Evolutionary conservation across 495 filamentous ascomycete genomes (phyloP).

Genomic region (Penicillium dipodomyicola): DNA sequence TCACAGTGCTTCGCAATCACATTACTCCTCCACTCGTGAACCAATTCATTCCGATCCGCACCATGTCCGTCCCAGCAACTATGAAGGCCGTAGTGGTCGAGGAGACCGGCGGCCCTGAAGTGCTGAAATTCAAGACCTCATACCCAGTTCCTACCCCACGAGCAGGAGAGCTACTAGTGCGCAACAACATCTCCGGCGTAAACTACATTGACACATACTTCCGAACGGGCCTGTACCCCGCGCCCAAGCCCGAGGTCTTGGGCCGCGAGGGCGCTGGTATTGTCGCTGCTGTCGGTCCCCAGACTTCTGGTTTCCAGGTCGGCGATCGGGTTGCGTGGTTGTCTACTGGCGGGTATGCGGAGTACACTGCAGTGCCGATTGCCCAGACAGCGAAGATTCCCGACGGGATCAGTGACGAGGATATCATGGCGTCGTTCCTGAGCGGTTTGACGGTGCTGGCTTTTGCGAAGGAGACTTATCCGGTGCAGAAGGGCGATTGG

Average conservation of each 20-base stretch:
- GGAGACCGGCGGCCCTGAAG: slow-evolving; percentile 74
- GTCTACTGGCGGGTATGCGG: slow-evolving; percentile 63
- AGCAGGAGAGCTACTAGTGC: slow-evolving; percentile 74
- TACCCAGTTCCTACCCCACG: slow-evolving; percentile 70
- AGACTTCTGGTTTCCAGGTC: slow-evolving; percentile 49
- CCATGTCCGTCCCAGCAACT: slow-evolving; percentile 55
- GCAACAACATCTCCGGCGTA: slow-evolving; percentile 80
- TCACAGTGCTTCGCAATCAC: slow-evolving; percentile 27
- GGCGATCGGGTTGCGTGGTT: slow-evolving; percentile 72
- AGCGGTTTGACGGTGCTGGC: slow-evolving; percentile 88
- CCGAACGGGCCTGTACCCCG: slow-evolving; percentile 81
- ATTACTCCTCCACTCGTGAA: not conserved
- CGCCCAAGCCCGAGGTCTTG: slow-evolving; percentile 73
- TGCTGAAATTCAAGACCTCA: slow-evolving; percentile 71
- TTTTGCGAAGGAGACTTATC: slow-evolving; percentile 72
- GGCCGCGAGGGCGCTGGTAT: slow-evolving; percentile 79
- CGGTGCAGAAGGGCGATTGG: slow-evolving; percentile 75
- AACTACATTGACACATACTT: slow-evolving; percentile 92
- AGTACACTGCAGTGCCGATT: slow-evolving; percentile 67
- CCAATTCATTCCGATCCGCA: slow-evolving; percentile 17
- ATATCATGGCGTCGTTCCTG: slow-evolving; percentile 66
- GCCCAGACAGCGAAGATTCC: slow-evolving; percentile 63
- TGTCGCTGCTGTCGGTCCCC: slow-evolving; percentile 53
- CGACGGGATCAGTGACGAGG: slow-evolving; percentile 53
- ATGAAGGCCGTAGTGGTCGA: slow-evolving; percentile 78